phyloP scores from a whole-genome alignment of 345 rosid species.

The Hypericum androsaemum region DNA sequence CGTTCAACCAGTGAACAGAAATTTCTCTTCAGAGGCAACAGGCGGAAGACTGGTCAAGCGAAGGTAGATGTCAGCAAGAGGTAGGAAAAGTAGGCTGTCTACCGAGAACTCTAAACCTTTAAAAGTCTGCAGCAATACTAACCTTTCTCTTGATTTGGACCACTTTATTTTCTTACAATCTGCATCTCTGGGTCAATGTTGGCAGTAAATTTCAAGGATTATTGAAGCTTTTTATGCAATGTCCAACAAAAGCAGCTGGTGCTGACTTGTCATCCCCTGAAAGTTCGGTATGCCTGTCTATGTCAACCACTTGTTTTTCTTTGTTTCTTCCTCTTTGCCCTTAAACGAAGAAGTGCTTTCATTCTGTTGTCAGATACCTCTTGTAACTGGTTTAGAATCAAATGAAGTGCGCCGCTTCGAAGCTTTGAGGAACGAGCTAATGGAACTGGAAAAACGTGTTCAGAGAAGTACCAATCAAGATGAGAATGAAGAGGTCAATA shows the following conservation, averaged over 20 bases:
- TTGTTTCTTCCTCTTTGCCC: background rate
- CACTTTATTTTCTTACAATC: background rate
- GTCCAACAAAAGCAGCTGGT: conserved; percentile 32
- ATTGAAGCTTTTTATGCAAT: conserved; percentile 44
- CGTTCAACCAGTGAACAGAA: conserved; percentile 35
- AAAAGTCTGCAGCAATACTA: conserved; percentile 5
- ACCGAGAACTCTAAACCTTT: conserved; percentile 2
- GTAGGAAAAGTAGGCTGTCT: conserved; percentile 22
- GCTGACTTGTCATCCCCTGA: conserved; percentile 24
- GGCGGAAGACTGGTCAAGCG: conserved; percentile 19
- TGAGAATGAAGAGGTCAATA: conserved; percentile 53
- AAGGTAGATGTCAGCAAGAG: conserved; percentile 37
- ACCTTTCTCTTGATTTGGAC: conserved; percentile 9
- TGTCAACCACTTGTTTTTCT: background rate
- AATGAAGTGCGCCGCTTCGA: conserved; percentile 71
- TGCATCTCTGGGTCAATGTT: conserved; percentile 12
- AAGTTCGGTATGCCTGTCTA: conserved; percentile 26
- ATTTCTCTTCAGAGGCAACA: conserved; percentile 33
- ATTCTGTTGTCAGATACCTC: background rate
- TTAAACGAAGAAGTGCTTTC: background rate
- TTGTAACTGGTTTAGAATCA: conserved; percentile 20
- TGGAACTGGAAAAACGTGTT: conserved; percentile 88
- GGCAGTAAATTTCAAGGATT: conserved; percentile 43
- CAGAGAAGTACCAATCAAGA: conserved; percentile 63
- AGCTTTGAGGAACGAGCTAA: conserved; percentile 71